Base-by-base conservation (phyloP, 2,329 filamentous ascomycete species). In the Colletotrichum acutatum region DNA sequence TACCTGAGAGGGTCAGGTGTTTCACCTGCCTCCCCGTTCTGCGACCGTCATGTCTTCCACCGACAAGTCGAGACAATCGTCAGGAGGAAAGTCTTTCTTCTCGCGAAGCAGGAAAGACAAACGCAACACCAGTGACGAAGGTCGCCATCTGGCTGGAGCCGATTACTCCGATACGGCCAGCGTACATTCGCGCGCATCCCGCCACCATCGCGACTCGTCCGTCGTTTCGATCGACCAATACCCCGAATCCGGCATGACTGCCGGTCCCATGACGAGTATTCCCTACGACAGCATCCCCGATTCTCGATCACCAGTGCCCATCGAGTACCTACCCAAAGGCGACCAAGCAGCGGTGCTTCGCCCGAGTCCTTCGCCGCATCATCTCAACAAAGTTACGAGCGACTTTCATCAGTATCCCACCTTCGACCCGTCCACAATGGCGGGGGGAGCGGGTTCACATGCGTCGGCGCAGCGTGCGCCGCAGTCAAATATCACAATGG, bases 401-500 rank as follows among this genome's bases (percentile, higher is more conserved):
- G 95, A 98, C 82, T 98, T 92, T 80, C 95, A 98, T 84, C 96
- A 98, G 79, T 98, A 98, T 81, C 95, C 95, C 54, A 89, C 89
- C 65, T 91, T 93, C 80, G 91, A 93, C 76, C 85, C 90, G 34
- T 83, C 88, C 62, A 80, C 84, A 52, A 79, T 85, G 68, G 83
- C 86, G 54, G 83, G 84, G 73, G 84, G 86, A 71, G 86, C 86
- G 61, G 86, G 85, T 71, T 86, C 89, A 52, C 90, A 92, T 78
- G 85, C 89, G 56, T 89, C 89, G 9, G 90, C 90, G 12, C 88
- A 90, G 70, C 87, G 92, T 75, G 90, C 90, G 49, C 53, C 74
- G 46, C 84, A 83, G 74, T 83, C 86, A 68, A 93, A 92, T 80
- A 86, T 95, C 79, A 92, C 92, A 71, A 93, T 94, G 86, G 92